phyloP scores from a whole-genome alignment of 768 basidiomycete species.

The Tylopilus sp. region DNA sequence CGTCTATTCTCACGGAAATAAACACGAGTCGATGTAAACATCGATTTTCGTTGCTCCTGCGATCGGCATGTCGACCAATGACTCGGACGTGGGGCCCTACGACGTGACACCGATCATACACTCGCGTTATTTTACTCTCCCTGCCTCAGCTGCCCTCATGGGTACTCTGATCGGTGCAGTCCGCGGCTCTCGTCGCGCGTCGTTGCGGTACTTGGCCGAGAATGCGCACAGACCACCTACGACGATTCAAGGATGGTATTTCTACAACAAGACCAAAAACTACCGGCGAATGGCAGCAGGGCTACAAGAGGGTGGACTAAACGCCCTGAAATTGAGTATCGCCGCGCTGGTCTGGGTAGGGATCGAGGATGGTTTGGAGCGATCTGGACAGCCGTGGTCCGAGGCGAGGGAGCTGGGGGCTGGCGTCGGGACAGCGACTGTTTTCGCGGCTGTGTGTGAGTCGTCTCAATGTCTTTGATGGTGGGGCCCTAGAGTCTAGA shows the following conservation, averaged over 20 bases:
- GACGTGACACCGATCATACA: conserved; percentile 31
- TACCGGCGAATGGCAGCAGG: conserved; percentile 77
- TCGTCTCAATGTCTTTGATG: conserved; percentile 11
- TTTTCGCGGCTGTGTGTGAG: conserved; percentile 57
- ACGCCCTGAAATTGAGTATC: conserved; percentile 50
- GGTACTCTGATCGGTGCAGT: conserved; percentile 71
- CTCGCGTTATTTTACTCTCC: conserved; percentile 58
- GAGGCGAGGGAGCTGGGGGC: conserved; percentile 58
- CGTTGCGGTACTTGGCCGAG: conserved; percentile 84
- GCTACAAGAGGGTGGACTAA: conserved; percentile 59
- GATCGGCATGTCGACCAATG: conserved; percentile 16
- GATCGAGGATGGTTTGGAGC: conserved; percentile 42
- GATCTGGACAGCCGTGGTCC: conserved; percentile 32
- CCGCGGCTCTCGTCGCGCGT: conserved; percentile 67
- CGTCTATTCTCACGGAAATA: no score
- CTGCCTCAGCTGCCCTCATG: conserved; percentile 53
- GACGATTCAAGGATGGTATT: conserved; percentile 91
- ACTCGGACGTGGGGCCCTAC: conserved; percentile 12
- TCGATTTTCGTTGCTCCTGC: background rate
- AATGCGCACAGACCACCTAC: conserved; percentile 85
- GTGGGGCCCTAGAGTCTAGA: background rate
- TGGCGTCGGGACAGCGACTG: conserved; percentile 56
- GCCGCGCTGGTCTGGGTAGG: conserved; percentile 48
- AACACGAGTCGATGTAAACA: no score
- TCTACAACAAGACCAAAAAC: conserved; percentile 96